These are phyloP conservation scores for Beta lomatogona DNA, from an alignment of 179 eudicot species.

Conservation along the genomic window DNA sequence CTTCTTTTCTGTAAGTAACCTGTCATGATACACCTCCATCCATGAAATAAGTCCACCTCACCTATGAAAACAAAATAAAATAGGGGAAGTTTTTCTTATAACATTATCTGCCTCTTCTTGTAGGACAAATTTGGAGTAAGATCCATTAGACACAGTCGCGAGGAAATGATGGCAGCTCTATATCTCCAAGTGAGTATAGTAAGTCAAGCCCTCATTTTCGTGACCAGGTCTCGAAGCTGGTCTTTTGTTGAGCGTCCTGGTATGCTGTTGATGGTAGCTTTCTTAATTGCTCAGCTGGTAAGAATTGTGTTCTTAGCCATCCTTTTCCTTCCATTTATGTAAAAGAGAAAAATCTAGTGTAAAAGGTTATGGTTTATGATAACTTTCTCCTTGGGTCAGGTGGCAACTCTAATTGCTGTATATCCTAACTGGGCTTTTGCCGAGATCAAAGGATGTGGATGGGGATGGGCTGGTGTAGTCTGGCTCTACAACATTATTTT, in stretches of 20 bases:
- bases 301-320: not conserved
- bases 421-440: slow-evolving; percentile 83
- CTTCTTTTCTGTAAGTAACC: slow-evolving; percentile 56
- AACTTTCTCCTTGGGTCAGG: slow-evolving; percentile 31
- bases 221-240: slow-evolving; percentile 81
- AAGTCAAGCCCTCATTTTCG: slow-evolving; percentile 80
- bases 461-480: slow-evolving; percentile 90
- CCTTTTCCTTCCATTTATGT: not conserved
- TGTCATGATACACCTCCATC: not conserved
- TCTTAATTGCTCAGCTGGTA: slow-evolving; percentile 71
- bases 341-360: not conserved
- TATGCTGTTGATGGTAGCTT: slow-evolving; percentile 52
- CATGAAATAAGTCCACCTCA: not conserved
- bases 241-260: slow-evolving; percentile 77
- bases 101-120: not conserved
- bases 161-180: slow-evolving; percentile 60
- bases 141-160: slow-evolving; percentile 26
- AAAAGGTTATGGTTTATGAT: not conserved
- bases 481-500: slow-evolving; percentile 68
- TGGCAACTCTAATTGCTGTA: slow-evolving; percentile 75
- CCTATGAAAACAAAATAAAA: not conserved
- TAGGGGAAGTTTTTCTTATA: not conserved
- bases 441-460: slow-evolving; percentile 70
- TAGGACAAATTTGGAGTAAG: slow-evolving; percentile 43
- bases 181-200: slow-evolving; percentile 81